These are phyloP conservation scores for Botrytis sinoallii DNA, from an alignment of 2,329 filamentous ascomycete genomes.

Conservation along the genomic window DNA sequence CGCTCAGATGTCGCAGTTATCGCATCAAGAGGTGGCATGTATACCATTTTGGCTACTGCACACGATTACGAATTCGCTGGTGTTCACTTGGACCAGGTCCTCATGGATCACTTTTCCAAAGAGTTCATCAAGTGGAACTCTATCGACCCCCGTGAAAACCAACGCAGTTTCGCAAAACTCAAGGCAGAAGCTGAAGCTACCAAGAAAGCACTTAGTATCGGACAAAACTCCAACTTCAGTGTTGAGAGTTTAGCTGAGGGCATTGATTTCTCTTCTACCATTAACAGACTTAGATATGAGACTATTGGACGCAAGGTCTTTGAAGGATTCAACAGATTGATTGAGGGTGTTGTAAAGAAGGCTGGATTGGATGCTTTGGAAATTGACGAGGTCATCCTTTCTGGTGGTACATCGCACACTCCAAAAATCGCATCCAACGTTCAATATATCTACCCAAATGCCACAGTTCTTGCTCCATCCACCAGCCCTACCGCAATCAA, in stretches of 20 bases:
- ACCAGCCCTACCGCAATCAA: slow-evolving; percentile 79
- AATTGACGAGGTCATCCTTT: slow-evolving; percentile 90
- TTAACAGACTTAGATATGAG: slow-evolving; percentile 94
- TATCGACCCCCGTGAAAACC: slow-evolving; percentile 78
- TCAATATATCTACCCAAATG: slow-evolving; percentile 76
- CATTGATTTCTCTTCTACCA: slow-evolving; percentile 83
- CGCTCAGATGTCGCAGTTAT: slow-evolving; percentile 89
- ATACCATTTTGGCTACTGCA: slow-evolving; percentile 87
- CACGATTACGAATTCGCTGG: slow-evolving; percentile 96
- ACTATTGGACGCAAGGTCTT: slow-evolving; percentile 84
- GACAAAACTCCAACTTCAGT: slow-evolving; percentile 84
- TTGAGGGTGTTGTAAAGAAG: slow-evolving; percentile 85
- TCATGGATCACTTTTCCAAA: slow-evolving; percentile 97
- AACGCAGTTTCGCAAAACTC: slow-evolving; percentile 83
- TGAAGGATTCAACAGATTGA: slow-evolving; percentile 79
- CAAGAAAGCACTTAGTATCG: slow-evolving; percentile 88
- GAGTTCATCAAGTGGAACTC: slow-evolving; percentile 96
- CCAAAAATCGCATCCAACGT: slow-evolving; percentile 87
- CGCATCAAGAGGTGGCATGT: slow-evolving; percentile 90
- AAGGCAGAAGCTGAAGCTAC: slow-evolving; percentile 86
- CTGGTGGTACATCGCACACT: slow-evolving; percentile 88
- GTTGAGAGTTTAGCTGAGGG: slow-evolving; percentile 88
- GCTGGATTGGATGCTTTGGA: slow-evolving; percentile 88
- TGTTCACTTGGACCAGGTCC: slow-evolving; percentile 78
- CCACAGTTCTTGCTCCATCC: slow-evolving; percentile 76